Evolutionary conservation across 1,139 yeast genomes (phyloP).

Genomic region (Yamadazyma songkhlaensis): DNA sequence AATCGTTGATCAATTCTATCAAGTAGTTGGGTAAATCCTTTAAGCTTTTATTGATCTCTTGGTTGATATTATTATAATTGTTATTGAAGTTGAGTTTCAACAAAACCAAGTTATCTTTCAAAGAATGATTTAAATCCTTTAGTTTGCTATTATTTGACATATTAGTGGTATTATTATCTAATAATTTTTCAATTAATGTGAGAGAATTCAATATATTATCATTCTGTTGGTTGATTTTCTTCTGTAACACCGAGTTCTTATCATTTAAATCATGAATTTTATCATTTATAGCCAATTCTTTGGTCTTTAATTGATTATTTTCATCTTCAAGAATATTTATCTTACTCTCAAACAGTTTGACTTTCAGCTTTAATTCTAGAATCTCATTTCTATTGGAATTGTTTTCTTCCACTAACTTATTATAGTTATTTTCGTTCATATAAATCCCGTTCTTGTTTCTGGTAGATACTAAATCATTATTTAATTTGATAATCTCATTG

Average conservation of each 20-base stretch:
- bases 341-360: constrained; percentile 5
- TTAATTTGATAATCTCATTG: constrained; percentile 52
- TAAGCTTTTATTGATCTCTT: constrained; percentile 11
- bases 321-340: constrained; percentile 8
- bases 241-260: background rate
- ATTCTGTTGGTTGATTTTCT: constrained; percentile 1
- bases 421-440: constrained; percentile 57
- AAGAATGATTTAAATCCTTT: constrained; percentile 3
- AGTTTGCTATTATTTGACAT: constrained; percentile 2
- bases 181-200: background rate
- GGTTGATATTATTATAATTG: constrained; percentile 9
- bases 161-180: constrained; percentile 1
- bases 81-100: constrained; percentile 11
- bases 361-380: constrained; percentile 13
- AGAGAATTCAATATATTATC: constrained; percentile 7
- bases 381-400: constrained; percentile 15
- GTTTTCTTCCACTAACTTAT: constrained; percentile 33
- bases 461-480: constrained; percentile 60
- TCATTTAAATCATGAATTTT: constrained; percentile 4
- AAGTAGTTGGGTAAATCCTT: constrained; percentile 11
- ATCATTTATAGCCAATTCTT: constrained; percentile 6
- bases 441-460: constrained; percentile 62
- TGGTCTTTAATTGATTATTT: constrained; percentile 6
- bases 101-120: constrained; percentile 9
- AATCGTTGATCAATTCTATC: constrained; percentile 10